Conservation (phyloP, 805 yeast genomes). For the Ogataea methylovora region DNA sequence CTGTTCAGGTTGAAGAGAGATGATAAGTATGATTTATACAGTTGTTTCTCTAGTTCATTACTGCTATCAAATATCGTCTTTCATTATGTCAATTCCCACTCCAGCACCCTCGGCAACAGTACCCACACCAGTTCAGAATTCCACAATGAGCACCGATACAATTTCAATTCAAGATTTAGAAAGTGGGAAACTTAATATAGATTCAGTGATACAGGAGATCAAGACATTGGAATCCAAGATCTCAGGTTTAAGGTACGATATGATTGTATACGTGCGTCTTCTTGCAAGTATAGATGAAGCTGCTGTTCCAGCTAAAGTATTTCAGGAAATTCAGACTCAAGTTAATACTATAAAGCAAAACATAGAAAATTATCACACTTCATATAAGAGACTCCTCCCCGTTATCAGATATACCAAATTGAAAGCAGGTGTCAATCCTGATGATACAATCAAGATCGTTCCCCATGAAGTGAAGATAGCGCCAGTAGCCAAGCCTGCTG, state of each 20-base stretch:
- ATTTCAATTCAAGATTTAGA: slow-evolving; percentile 33
- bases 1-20: too few relatives aligned
- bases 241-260: slow-evolving; percentile 29
- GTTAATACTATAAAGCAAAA: slow-evolving; percentile 27
- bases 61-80: too few relatives aligned
- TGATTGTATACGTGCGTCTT: slow-evolving; percentile 27
- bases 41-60: too few relatives aligned
- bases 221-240: slow-evolving; percentile 23
- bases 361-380: slow-evolving; percentile 34
- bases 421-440: slow-evolving; percentile 43
- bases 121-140: not conserved
- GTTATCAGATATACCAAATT: slow-evolving; percentile 43
- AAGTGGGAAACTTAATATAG: slow-evolving; percentile 28
- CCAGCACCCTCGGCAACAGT: slow-evolving; percentile 10
- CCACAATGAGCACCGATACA: slow-evolving; percentile 3
- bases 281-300: slow-evolving; percentile 36
- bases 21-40: too few relatives aligned
- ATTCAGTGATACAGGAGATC: slow-evolving; percentile 28
- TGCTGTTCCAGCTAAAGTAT: slow-evolving; percentile 34
- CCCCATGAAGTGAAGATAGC: slow-evolving; percentile 19
- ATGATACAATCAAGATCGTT: slow-evolving; percentile 27
- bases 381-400: slow-evolving; percentile 40
- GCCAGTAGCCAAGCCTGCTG: slow-evolving; percentile 4
- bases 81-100: slow-evolving; percentile 12
- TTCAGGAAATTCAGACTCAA: slow-evolving; percentile 28